Base-by-base conservation (phyloP, 1,284 basidiomycete genomes). In the Testicularia cyperi region DNA sequence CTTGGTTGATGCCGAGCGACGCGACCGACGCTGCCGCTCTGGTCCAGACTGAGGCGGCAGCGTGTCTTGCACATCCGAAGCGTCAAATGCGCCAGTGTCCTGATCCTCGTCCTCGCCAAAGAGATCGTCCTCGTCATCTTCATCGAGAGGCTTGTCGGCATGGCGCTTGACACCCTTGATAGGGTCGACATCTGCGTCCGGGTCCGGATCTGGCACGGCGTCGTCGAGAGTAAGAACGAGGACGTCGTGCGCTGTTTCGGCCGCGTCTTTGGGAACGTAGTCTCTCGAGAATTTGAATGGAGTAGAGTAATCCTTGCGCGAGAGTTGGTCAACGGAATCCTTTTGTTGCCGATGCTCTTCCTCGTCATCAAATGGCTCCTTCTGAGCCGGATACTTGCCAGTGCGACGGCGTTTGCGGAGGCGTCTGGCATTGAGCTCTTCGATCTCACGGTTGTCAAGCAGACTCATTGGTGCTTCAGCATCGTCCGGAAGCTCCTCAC, bases 171-270 rank as follows among this genome's bases (percentile, higher is more conserved):
- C 44, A n/a, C 53, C 64, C 16, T 48, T 41, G 53, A 56, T 58
- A 6, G 63, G 38, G 19, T 67, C 49, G 13, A 47, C 31, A 8
- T 56, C 56, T 7, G 56, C 57, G 27, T 70, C 62, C 5, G 65
- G 68, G 28, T 64, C 67, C 15, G 52, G 27, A 26, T 72, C 69
- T 8, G 67, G 67, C 16, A 60, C 36, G 18, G 63, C 62, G 22
- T 72, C 70, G 33, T 72, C 70, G 25, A 72, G 44, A 20, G 67
- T 66, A 24, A 72, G 45, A 20, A 67, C 44, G 5, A 72, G 49
- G 19, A 66, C 54, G 40, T 68, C 53, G 40, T 57, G 58, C 2
- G 65, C 44, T 19, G 47, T 42, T 27, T 53, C 53, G 2, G 49
- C 38, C 32, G 65, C 63, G 19, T 70, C 61, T 14, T 53, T 56